Percentiles rank a stretch among this genome's conserved stretches.
Evolutionary conservation across 208 protist species (phyloP).

Genomic region (Trypanosoma boissoni): DNA sequence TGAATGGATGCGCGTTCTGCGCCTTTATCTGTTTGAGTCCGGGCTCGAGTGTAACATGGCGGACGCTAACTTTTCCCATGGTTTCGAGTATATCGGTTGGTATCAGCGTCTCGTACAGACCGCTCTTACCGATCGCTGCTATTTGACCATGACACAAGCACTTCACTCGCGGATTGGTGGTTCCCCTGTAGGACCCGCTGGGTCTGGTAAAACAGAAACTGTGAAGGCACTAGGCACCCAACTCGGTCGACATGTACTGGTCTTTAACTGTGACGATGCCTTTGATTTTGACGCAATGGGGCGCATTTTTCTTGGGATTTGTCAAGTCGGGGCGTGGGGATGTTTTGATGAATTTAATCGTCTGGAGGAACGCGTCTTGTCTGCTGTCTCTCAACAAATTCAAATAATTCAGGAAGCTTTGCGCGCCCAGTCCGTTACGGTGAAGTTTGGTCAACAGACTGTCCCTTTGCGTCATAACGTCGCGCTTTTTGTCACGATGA

Average conservation of each 20-base stretch:
- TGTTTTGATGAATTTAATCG: constrained; percentile 99
- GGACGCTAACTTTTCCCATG: constrained; percentile 95
- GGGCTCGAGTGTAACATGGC: constrained; percentile 94
- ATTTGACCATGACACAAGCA: constrained; percentile 98
- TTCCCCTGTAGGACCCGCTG: constrained; percentile 96
- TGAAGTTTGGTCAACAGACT: constrained; percentile 90
- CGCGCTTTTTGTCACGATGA: constrained; percentile 99
- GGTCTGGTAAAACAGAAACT: constrained; percentile 99
- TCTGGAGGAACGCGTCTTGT: constrained; percentile 98
- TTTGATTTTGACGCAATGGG: constrained; percentile 99
- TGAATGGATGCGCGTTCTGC: constrained; percentile 96
- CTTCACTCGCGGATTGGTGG: constrained; percentile 96
- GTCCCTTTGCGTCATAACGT: constrained; percentile 93
- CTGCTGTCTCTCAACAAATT: constrained; percentile 99
- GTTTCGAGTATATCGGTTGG: constrained; percentile 99
- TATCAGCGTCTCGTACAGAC: constrained; percentile 98
- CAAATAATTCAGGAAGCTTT: constrained; percentile 97
- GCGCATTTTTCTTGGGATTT: constrained; percentile 99
- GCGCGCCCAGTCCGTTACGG: constrained; percentile 37
- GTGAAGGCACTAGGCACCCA: constrained; percentile 98
- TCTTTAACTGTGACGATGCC: constrained; percentile 99
- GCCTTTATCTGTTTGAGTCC: constrained; percentile 87
- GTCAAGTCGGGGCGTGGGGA: constrained; percentile 99
- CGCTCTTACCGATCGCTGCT: constrained; percentile 98
- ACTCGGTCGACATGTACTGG: constrained; percentile 97